Base-by-base conservation (phyloP, 768 basidiomycete species). In the Pleurotus salmoneostramineus region DNA sequence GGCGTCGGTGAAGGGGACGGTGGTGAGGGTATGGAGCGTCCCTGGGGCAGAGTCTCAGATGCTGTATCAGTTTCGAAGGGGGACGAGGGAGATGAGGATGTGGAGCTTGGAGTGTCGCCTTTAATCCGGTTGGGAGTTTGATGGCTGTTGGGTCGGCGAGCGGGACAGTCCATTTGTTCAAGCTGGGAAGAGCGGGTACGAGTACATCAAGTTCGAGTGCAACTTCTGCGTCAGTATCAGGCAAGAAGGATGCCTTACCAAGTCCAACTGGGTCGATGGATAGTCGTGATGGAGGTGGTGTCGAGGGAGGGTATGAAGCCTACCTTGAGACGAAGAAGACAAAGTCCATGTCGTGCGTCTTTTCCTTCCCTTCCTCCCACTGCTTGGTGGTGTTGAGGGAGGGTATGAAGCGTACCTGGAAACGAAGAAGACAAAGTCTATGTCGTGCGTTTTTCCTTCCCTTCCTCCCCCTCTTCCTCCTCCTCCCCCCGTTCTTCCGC, bases 91-190 rank as follows among this genome's bases (percentile, higher is more conserved):
- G 62, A 85, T 94, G 12, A 78, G 79, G 68, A 98, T 99, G 62
- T 91, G 89, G 63, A 89, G 87, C n/a, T n/a, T n/a, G n/a, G n/a
- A n/a, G n/a, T 15, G 78, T 83, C 65, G 79, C 74, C 62, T 98
- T 98, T 72, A 99, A 99, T 66, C 67, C 83, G 3, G 84, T 91
- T 35, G 85, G 85, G 11, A 87, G 86, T 4, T 69, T 99, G n/a
- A 73, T 98, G 11, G 93, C 91, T 1, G 95, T 98, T 15, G 91
- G 89, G 67, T 89, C 86, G 7, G 95, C 93, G 52, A 91, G 93
- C 60, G 95, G 93, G 61, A 98, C 96, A 10, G 94, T 99, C 11
- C 97, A 99, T 71, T 88, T 99, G 37, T 99, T 96, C 77, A 93
- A 93, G 72, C 79, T 98, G 4, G 86, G 84, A 0, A 44, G 51